Evolutionary conservation across 2,329 filamentous ascomycete species (phyloP).

Genomic region (Ophiocordyceps australis): DNA sequence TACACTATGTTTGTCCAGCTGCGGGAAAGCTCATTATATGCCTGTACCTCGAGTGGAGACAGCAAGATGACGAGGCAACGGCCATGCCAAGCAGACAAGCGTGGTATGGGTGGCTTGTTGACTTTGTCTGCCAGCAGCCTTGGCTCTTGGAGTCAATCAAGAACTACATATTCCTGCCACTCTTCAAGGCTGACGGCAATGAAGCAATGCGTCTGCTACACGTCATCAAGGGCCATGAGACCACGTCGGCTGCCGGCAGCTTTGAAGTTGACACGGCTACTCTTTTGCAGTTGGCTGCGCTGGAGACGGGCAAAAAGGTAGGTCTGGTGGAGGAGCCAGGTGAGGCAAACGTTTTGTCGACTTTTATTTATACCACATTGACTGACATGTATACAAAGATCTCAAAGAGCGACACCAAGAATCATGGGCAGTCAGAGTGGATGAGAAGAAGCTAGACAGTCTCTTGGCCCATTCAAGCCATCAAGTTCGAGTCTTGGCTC

Average conservation of each 20-base stretch:
- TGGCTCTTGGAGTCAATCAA: slow-evolving; percentile 43
- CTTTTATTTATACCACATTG: too few species aligned
- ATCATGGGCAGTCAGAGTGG: too few species aligned
- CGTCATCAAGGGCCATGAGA: slow-evolving; percentile 30
- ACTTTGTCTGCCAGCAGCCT: slow-evolving; percentile 26
- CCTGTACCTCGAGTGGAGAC: slow-evolving; percentile 29
- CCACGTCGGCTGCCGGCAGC: slow-evolving; percentile 23
- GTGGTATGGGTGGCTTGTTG: slow-evolving; percentile 40
- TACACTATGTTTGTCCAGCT: slow-evolving; percentile 38
- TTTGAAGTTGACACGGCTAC: slow-evolving; percentile 32
- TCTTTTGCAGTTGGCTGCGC: slow-evolving; percentile 44
- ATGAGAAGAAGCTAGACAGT: slow-evolving; percentile 26
- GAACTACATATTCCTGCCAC: slow-evolving; percentile 42
- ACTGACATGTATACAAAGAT: too few species aligned
- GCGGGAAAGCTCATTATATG: slow-evolving; percentile 43
- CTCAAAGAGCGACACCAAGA: too few species aligned
- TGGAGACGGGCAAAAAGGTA: slow-evolving; percentile 53
- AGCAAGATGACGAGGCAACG: slow-evolving; percentile 7
- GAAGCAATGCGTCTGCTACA: slow-evolving; percentile 39
- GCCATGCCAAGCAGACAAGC: slow-evolving; percentile 15
- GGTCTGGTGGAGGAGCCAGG: slow-evolving; percentile 52
- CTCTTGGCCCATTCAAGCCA: slow-evolving; percentile 38
- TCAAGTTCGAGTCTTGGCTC: slow-evolving; percentile 57
- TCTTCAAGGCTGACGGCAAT: slow-evolving; percentile 39
- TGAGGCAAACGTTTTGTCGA: too few species aligned